Evolutionary conservation across 2,329 filamentous ascomycete genomes (phyloP).

Genomic region (Cladophialophora chaetospira): DNA sequence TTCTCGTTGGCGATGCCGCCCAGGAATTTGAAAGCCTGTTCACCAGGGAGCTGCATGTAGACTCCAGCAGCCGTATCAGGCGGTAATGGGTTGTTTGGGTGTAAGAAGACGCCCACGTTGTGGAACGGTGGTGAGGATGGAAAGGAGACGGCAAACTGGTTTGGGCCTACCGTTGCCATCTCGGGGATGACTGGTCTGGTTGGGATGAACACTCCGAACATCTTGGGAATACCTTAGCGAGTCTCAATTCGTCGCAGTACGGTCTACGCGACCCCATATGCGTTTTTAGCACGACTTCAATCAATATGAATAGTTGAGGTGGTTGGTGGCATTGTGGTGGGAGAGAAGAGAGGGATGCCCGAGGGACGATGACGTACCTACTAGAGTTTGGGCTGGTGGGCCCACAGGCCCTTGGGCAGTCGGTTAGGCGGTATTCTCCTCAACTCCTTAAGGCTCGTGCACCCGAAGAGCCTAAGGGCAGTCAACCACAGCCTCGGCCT

Average conservation of each 20-base stretch:
- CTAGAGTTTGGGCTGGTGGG: too few relatives aligned
- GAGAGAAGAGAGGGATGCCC: too few relatives aligned
- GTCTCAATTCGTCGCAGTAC: background rate
- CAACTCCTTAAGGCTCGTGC: too few relatives aligned
- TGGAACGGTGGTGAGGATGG: conserved; percentile 60
- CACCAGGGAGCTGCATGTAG: conserved; percentile 73
- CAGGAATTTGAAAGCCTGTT: conserved; percentile 74
- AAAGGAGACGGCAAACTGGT: conserved; percentile 68
- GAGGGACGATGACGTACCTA: too few relatives aligned
- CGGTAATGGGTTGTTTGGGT: conserved; percentile 75
- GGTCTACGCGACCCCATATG: background rate
- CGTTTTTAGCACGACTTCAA: too few relatives aligned
- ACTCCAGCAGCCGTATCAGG: conserved; percentile 80
- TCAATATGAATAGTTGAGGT: too few relatives aligned
- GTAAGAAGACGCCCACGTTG: conserved; percentile 85
- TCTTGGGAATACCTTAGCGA: conserved; percentile 33
- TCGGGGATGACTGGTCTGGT: conserved; percentile 62
- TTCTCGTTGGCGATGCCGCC: conserved; percentile 89
- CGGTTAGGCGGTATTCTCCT: too few relatives aligned
- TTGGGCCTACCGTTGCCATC: conserved; percentile 51
- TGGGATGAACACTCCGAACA: conserved; percentile 65
- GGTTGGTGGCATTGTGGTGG: too few relatives aligned
- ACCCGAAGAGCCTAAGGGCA: too few relatives aligned
- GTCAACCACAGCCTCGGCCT: too few relatives aligned
- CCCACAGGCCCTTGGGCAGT: too few relatives aligned